phyloP scores from a whole-genome alignment of 2,329 filamentous ascomycete species.

The Dactylonectria estremocensis region DNA sequence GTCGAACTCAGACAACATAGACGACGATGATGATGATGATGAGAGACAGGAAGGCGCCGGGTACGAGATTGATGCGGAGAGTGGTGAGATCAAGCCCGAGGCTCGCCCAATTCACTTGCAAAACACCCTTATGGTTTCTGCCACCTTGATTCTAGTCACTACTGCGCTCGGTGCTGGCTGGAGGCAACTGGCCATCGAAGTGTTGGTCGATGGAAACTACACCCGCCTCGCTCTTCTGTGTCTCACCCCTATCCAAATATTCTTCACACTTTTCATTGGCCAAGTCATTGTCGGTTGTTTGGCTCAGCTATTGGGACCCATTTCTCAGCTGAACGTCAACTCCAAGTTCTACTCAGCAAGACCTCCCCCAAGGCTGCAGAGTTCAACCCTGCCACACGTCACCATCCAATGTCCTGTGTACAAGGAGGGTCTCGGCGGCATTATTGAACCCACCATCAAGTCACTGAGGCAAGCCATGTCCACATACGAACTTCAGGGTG shows the following conservation, averaged over 20 bases:
- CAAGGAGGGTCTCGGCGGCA: conserved; percentile 83
- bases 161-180: conserved; percentile 79
- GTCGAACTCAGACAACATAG: conserved; percentile 74
- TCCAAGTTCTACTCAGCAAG: conserved; percentile 86
- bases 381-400: conserved; percentile 75
- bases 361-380: conserved; percentile 74
- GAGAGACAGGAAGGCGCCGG: conserved; percentile 66
- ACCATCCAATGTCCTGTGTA: conserved; percentile 92
- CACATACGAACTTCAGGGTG: conserved; percentile 83
- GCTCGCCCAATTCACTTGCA: conserved; percentile 77
- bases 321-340: conserved; percentile 81
- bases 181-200: conserved; percentile 78
- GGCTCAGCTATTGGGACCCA: conserved; percentile 82
- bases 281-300: conserved; percentile 84
- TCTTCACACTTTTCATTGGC: conserved; percentile 87
- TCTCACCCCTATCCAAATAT: conserved; percentile 80
- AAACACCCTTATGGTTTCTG: conserved; percentile 77
- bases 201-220: conserved; percentile 75
- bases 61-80: conserved; percentile 79
- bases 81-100: conserved; percentile 75
- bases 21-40: conserved; percentile 59
- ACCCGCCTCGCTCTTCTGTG: conserved; percentile 75
- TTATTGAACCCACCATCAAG: conserved; percentile 83
- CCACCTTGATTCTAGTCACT: conserved; percentile 77
- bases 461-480: conserved; percentile 85